Percentiles rank a stretch among this genome's conserved stretches.
These are phyloP conservation scores for Westerdykella aurantiaca DNA, from an alignment of 2,329 filamentous ascomycete genomes.

Conservation along the genomic window DNA sequence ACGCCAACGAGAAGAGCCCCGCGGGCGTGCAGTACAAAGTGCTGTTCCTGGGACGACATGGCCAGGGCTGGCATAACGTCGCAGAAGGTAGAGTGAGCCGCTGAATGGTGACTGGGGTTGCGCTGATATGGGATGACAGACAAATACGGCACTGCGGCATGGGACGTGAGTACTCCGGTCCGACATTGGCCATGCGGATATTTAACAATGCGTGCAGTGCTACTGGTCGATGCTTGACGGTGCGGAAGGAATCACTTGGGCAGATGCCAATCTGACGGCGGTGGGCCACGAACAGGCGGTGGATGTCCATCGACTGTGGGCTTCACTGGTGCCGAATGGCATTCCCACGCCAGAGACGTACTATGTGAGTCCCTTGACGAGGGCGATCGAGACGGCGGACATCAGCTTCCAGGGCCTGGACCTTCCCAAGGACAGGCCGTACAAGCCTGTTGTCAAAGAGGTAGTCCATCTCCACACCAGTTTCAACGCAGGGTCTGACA, in stretches of 20 bases:
- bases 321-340: slow-evolving; percentile 44
- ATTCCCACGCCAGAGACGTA: slow-evolving; percentile 59
- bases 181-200: not conserved
- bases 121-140: slow-evolving; percentile 12
- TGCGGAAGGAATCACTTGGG: slow-evolving; percentile 57
- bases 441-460: slow-evolving; percentile 59
- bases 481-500: not conserved
- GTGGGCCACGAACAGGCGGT: slow-evolving; percentile 54
- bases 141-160: slow-evolving; percentile 62
- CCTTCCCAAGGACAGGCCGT: slow-evolving; percentile 47
- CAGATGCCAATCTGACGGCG: slow-evolving; percentile 57
- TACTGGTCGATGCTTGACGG: slow-evolving; percentile 62
- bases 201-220: slow-evolving; percentile 34
- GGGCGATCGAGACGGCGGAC: slow-evolving; percentile 59
- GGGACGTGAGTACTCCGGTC: slow-evolving; percentile 51
- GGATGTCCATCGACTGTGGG: slow-evolving; percentile 56
- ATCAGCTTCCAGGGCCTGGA: slow-evolving; percentile 53
- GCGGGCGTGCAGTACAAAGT: slow-evolving; percentile 56
- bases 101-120: no score
- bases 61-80: slow-evolving; percentile 61
- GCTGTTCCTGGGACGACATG: slow-evolving; percentile 63
- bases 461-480: slow-evolving; percentile 17
- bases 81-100: slow-evolving; percentile 43
- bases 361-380: slow-evolving; percentile 59
- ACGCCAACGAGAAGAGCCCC: slow-evolving; percentile 45